Conservation (phyloP, 2,329 filamentous ascomycete genomes). For the Trichoderma aggressivum region DNA sequence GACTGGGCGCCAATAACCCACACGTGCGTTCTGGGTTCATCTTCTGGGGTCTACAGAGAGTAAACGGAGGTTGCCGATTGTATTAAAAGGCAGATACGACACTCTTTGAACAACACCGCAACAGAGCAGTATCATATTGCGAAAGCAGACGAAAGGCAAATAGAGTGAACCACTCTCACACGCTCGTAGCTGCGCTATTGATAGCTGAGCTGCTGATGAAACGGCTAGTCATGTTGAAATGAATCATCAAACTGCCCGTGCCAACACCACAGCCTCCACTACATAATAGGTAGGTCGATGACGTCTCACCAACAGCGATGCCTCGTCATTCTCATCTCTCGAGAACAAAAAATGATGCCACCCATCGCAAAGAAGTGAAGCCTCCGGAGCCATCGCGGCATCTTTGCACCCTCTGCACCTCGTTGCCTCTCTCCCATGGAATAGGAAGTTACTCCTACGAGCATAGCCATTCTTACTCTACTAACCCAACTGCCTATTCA, state of each 20-base stretch:
- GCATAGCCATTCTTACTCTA: background rate
- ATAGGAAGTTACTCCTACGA: background rate
- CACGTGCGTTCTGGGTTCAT: background rate
- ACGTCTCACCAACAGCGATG: background rate
- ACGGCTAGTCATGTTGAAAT: background rate
- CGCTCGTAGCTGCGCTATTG: background rate
- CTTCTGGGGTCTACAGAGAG: background rate
- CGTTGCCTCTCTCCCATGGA: background rate
- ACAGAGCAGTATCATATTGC: background rate
- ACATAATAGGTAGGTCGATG: background rate
- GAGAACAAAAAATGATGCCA: background rate
- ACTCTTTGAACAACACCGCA: background rate
- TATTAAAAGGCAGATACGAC: background rate
- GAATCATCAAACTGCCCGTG: background rate
- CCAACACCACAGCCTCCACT: background rate
- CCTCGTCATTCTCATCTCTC: background rate
- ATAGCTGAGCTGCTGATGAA: background rate
- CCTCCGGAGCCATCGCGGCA: background rate
- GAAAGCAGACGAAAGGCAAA: background rate
- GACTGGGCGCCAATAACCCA: background rate
- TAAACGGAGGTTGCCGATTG: background rate
- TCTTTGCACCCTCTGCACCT: background rate
- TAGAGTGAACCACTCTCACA: background rate
- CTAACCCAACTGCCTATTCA: background rate
- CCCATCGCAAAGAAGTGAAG: background rate